Percentiles rank a stretch among this genome's conserved stretches.
phyloP scores from a whole-genome alignment of 768 basidiomycete species.

The Amanita rubescens region DNA sequence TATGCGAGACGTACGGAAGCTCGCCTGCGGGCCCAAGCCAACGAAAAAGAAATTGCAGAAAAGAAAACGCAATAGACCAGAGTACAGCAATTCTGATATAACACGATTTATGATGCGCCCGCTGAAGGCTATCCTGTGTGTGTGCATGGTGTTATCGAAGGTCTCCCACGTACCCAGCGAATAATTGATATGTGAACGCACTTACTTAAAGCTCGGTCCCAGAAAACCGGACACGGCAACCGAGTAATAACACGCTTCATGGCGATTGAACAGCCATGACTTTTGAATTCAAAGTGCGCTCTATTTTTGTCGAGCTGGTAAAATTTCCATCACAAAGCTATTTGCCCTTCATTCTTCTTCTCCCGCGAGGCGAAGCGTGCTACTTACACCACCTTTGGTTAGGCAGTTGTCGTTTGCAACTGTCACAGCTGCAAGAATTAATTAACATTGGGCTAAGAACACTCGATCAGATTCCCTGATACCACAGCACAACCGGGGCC shows the following conservation, averaged over 20 bases:
- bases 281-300: too few species aligned
- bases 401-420: background rate
- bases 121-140: background rate
- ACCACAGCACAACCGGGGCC: background rate
- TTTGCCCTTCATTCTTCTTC: background rate
- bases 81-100: background rate
- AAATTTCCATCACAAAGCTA: background rate
- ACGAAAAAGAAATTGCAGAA: conserved; percentile 23
- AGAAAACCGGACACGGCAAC: too few species aligned
- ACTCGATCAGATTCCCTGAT: background rate
- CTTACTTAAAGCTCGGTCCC: background rate
- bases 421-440: background rate
- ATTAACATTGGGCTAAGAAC: background rate
- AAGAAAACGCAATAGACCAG: conserved; percentile 33
- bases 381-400: background rate
- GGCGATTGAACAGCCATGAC: too few species aligned
- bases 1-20: conserved; percentile 64
- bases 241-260: too few species aligned
- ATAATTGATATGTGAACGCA: background rate
- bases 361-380: background rate
- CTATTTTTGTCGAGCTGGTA: background rate
- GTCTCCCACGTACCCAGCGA: background rate
- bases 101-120: background rate
- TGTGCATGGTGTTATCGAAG: background rate
- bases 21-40: conserved; percentile 28